Conservation (phyloP, 1,284 basidiomycete species). For the Leccinum holopus region DNA sequence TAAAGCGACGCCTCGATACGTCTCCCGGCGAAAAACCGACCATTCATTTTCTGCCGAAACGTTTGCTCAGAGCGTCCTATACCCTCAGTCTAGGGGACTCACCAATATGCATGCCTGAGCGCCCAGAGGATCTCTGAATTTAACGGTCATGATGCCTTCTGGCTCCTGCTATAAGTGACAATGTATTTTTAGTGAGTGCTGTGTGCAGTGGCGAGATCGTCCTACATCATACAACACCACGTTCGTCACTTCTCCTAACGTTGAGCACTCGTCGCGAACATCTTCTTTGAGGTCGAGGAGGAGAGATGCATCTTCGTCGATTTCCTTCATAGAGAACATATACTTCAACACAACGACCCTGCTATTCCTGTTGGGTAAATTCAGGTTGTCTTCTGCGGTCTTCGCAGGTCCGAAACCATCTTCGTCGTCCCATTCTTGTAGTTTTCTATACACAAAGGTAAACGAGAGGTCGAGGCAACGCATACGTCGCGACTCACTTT, state of each 20-base stretch:
- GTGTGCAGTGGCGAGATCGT: conserved; percentile 16
- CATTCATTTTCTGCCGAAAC: conserved; percentile 83
- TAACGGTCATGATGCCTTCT: conserved; percentile 95
- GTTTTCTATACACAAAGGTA: conserved; percentile 50
- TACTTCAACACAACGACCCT: conserved; percentile 90
- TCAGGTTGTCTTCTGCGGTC: conserved; percentile 51
- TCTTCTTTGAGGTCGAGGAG: conserved; percentile 95
- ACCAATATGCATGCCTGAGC: conserved; percentile 89
- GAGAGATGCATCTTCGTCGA: conserved; percentile 85
- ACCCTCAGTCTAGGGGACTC: conserved; percentile 34
- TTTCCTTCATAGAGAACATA: conserved; percentile 90
- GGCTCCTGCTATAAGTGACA: conserved; percentile 69
- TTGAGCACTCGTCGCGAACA: conserved; percentile 91
- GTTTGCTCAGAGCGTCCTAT: not conserved
- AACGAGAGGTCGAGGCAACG: not conserved
- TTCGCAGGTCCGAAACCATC: conserved; percentile 76
- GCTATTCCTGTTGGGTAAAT: conserved; percentile 53
- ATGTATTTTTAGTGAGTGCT: not conserved
- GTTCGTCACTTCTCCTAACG: conserved; percentile 93
- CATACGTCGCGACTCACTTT: conserved; percentile 56
- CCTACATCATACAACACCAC: conserved; percentile 95
- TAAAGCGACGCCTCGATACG: conserved; percentile 81
- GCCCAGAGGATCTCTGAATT: conserved; percentile 85
- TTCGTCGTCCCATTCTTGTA: conserved; percentile 84
- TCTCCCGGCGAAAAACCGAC: conserved; percentile 87